Conservation (phyloP, 192 early-diverging fungal species). For the Coemansia guatemalensis region DNA sequence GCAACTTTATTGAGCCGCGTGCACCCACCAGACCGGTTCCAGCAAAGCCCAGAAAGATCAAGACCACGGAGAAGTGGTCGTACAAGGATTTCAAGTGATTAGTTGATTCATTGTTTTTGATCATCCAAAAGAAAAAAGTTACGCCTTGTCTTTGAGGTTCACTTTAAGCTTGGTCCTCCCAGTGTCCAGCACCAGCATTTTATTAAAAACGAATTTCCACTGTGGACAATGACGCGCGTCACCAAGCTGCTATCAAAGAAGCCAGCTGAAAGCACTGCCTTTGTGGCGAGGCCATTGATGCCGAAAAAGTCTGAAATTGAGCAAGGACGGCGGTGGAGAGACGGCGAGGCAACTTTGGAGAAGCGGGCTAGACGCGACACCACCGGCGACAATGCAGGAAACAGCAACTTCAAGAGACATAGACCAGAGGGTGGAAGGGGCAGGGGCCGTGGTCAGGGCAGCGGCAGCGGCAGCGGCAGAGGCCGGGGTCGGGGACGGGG, state of each 20-base stretch:
- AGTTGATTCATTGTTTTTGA: neutral
- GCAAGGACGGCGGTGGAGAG: slow-evolving; percentile 11
- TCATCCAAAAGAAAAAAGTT: neutral
- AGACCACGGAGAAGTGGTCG: slow-evolving; percentile 48
- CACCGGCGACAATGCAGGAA: too few species aligned
- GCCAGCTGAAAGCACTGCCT: slow-evolving; percentile 53
- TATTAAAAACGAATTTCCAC: neutral
- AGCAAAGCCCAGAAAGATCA: slow-evolving; percentile 8
- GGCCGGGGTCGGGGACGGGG: slow-evolving; percentile 15
- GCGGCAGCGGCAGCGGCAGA: slow-evolving; percentile 7
- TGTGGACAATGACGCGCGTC: slow-evolving; percentile 55
- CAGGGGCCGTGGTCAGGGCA: slow-evolving; percentile 2
- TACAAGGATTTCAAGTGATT: slow-evolving; percentile 46
- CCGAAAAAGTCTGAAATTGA: slow-evolving; percentile 51
- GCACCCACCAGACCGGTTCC: neutral
- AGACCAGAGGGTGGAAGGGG: slow-evolving; percentile 24
- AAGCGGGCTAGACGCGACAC: too few species aligned
- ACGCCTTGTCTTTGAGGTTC: neutral
- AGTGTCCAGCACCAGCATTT: slow-evolving; percentile 16
- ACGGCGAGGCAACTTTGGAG: too few species aligned
- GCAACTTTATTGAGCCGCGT: slow-evolving; percentile 47
- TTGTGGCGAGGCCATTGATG: slow-evolving; percentile 53
- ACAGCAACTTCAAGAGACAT: neutral
- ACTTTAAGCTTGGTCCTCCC: slow-evolving; percentile 9
- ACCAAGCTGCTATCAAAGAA: slow-evolving; percentile 59